Percentiles rank a stretch among this genome's conserved stretches.
These are phyloP conservation scores for Xanthoconium separans DNA, from an alignment of 1,284 basidiomycete genomes.

Conservation along the genomic window DNA sequence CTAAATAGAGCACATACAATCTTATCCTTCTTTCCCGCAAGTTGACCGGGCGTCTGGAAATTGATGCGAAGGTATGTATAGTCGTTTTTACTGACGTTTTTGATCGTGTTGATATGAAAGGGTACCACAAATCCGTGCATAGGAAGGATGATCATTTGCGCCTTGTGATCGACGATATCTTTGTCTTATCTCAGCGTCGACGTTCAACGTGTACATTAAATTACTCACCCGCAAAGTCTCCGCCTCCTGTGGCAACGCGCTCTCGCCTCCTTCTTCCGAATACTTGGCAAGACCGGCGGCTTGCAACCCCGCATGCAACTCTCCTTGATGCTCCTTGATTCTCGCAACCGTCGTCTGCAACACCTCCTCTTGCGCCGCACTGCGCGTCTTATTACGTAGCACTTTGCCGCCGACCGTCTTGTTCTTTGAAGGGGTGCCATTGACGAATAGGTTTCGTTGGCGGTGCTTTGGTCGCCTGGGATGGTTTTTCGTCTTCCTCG, in stretches of 20 bases:
- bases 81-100: slow-evolving; percentile 96
- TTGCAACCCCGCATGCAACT: slow-evolving; percentile 81
- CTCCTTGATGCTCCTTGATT: slow-evolving; percentile 87
- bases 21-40: slow-evolving; percentile 98
- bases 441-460: slow-evolving; percentile 48
- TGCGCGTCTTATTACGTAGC: slow-evolving; percentile 80
- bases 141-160: slow-evolving; percentile 87
- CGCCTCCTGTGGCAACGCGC: slow-evolving; percentile 78
- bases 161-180: slow-evolving; percentile 93
- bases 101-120: slow-evolving; percentile 98
- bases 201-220: not conserved
- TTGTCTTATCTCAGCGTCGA: slow-evolving; percentile 10
- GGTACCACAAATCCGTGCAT: slow-evolving; percentile 94
- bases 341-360: slow-evolving; percentile 67
- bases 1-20: slow-evolving; percentile 52
- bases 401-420: slow-evolving; percentile 81
- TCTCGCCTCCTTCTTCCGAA: slow-evolving; percentile 78
- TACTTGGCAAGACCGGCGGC: slow-evolving; percentile 82
- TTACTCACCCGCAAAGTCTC: slow-evolving; percentile 70
- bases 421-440: slow-evolving; percentile 66
- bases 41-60: slow-evolving; percentile 97
- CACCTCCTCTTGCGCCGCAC: slow-evolving; percentile 76
- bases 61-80: slow-evolving; percentile 87
- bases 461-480: slow-evolving; percentile 59
- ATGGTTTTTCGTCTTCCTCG: slow-evolving; percentile 50